These are phyloP conservation scores for Agastache rugosa DNA, from an alignment of 257 asterid species.

Conservation along the genomic window DNA sequence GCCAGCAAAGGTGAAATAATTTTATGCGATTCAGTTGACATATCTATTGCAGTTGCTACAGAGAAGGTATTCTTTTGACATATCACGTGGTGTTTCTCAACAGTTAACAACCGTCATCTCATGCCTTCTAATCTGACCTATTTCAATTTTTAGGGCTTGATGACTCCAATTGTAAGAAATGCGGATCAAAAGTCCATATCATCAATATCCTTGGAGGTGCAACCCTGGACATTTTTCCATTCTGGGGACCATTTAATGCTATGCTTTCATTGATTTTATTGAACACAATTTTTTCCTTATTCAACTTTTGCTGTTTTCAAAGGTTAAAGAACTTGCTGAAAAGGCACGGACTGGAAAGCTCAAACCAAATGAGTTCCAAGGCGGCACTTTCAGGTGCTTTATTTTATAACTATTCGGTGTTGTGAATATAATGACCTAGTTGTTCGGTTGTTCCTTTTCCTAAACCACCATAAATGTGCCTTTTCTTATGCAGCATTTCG, in stretches of 20 bases:
- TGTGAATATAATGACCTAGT: slow-evolving; percentile 13
- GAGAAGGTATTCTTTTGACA: slow-evolving; percentile 71
- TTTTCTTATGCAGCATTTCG: slow-evolving; percentile 75
- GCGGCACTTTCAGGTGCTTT: slow-evolving; percentile 96
- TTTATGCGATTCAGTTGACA: slow-evolving; percentile 84
- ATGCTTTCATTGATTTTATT: slow-evolving; percentile 13
- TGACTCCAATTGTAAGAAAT: slow-evolving; percentile 94
- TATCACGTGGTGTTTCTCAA: slow-evolving; percentile 28
- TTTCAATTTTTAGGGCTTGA: slow-evolving; percentile 75
- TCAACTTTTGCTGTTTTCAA: slow-evolving; percentile 34
- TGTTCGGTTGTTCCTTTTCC: slow-evolving; percentile 11
- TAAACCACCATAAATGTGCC: slow-evolving; percentile 31
- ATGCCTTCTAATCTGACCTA: slow-evolving; percentile 21
- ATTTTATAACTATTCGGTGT: slow-evolving; percentile 13
- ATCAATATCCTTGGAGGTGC: slow-evolving; percentile 91
- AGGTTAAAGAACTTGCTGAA: slow-evolving; percentile 98
- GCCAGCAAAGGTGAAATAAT: slow-evolving; percentile 68
- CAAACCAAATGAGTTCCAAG: slow-evolving; percentile 96
- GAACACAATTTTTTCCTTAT: background rate
- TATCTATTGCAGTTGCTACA: slow-evolving; percentile 98
- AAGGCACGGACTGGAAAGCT: slow-evolving; percentile 92
- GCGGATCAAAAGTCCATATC: slow-evolving; percentile 98
- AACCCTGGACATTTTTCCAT: slow-evolving; percentile 8
- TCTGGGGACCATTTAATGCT: slow-evolving; percentile 23
- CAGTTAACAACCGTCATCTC: slow-evolving; percentile 29